Evolutionary conservation across 306 rosid species (phyloP).

Genomic region (Rubus idaeus): DNA sequence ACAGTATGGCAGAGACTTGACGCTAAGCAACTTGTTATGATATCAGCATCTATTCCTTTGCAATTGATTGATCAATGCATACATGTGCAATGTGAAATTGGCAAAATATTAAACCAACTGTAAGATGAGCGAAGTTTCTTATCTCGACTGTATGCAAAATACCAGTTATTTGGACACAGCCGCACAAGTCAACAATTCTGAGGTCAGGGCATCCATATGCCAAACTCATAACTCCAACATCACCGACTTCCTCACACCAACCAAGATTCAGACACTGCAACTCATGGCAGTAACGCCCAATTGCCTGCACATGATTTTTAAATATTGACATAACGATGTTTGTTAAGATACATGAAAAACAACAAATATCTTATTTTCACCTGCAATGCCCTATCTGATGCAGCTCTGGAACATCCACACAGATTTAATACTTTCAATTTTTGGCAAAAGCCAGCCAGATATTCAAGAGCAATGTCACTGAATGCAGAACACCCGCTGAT

Average conservation of each 20-base stretch:
- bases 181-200: conserved; percentile 73
- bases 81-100: background rate
- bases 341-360: background rate
- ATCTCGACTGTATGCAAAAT: conserved; percentile 6
- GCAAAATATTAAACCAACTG: background rate
- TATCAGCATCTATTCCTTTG: background rate
- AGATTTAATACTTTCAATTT: conserved; percentile 72
- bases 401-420: conserved; percentile 80
- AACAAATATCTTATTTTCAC: conserved; percentile 31
- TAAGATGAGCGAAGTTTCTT: background rate
- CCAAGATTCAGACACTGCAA: conserved; percentile 83
- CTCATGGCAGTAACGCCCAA: conserved; percentile 73
- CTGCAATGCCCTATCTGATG: conserved; percentile 84
- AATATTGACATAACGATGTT: background rate
- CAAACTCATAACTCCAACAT: conserved; percentile 81
- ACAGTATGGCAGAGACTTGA: background rate
- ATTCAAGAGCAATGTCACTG: conserved; percentile 73
- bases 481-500: conserved; percentile 86
- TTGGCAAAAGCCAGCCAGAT: conserved; percentile 67
- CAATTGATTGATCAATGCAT: background rate
- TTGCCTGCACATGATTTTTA: conserved; percentile 53
- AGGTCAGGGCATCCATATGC: conserved; percentile 94
- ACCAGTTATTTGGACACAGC: conserved; percentile 89
- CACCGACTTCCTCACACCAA: conserved; percentile 85
- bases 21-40: background rate